Conservation (phyloP, 2,329 filamentous ascomycete species). For the Xylariaceae sp. region DNA sequence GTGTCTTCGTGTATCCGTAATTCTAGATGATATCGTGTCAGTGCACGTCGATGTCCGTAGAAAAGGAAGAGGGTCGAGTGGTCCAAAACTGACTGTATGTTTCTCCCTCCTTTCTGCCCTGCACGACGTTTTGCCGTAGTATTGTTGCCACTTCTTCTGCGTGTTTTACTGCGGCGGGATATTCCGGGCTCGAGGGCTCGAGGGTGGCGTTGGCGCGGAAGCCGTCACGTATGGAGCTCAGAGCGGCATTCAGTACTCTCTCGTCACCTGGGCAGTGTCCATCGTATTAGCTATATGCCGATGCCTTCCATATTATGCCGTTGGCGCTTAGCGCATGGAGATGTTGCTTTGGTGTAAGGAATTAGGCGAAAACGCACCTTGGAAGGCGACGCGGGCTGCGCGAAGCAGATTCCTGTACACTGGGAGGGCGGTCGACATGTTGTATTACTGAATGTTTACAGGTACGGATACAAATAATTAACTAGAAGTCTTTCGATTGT, state of each 20-base stretch:
- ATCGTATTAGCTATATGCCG: conserved; percentile 2
- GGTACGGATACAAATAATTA: background rate
- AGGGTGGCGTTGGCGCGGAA: conserved; percentile 66
- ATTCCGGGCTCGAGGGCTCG: conserved; percentile 51
- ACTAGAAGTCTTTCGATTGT: too few species aligned
- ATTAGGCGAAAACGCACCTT: conserved; percentile 62
- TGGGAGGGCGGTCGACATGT: conserved; percentile 42
- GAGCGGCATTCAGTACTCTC: conserved; percentile 63
- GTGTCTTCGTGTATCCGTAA: conserved; percentile 86
- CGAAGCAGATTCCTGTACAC: conserved; percentile 81
- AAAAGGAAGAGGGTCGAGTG: background rate
- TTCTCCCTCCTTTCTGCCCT: conserved; percentile 57
- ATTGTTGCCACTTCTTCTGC: conserved; percentile 79
- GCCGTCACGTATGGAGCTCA: conserved; percentile 61
- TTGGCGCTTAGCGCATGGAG: too few species aligned
- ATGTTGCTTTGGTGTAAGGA: too few species aligned
- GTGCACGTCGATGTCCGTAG: background rate
- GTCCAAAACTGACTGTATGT: conserved; percentile 52
- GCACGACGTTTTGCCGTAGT: conserved; percentile 78
- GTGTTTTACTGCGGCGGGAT: conserved; percentile 63
- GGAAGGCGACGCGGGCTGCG: conserved; percentile 75
- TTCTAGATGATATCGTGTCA: conserved; percentile 44
- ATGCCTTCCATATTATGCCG: too few species aligned
- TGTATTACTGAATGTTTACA: background rate
- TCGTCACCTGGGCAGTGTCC: conserved; percentile 61